Conservation (phyloP, 345 rosid genomes). For the Atalantia buxifolia region DNA sequence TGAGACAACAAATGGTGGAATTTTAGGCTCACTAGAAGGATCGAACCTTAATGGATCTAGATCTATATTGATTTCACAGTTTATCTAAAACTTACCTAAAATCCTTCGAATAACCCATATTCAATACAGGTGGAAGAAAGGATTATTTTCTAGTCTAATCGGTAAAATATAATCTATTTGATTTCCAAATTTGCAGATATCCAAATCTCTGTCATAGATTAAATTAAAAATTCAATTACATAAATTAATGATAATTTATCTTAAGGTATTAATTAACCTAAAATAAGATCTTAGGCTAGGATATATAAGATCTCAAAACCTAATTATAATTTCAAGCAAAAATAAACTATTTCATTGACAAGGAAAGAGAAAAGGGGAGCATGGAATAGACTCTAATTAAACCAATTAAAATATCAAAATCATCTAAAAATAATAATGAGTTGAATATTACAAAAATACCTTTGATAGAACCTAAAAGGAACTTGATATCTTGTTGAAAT, state of each 20-base stretch:
- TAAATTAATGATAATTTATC: too few species aligned
- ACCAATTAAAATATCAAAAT: neutral
- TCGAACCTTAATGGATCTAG: too few species aligned
- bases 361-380: neutral
- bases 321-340: neutral
- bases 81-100: too few species aligned
- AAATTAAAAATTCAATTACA: neutral
- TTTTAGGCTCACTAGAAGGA: too few species aligned
- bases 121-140: neutral
- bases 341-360: neutral
- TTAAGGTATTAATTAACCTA: neutral
- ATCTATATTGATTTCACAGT: neutral
- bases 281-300: neutral
- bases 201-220: neutral
- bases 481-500: neutral
- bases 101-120: too few species aligned
- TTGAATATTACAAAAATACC: neutral
- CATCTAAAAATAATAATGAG: neutral
- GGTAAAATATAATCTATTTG: neutral
- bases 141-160: neutral
- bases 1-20: too few species aligned
- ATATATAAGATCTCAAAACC: neutral
- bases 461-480: neutral
- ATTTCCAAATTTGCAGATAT: neutral
- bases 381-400: neutral